A percentile compares a stretch with the other conserved stretches of the same genome.
Conservation (phyloP, 441 rosid species). For the Sinapis alba region DNA sequence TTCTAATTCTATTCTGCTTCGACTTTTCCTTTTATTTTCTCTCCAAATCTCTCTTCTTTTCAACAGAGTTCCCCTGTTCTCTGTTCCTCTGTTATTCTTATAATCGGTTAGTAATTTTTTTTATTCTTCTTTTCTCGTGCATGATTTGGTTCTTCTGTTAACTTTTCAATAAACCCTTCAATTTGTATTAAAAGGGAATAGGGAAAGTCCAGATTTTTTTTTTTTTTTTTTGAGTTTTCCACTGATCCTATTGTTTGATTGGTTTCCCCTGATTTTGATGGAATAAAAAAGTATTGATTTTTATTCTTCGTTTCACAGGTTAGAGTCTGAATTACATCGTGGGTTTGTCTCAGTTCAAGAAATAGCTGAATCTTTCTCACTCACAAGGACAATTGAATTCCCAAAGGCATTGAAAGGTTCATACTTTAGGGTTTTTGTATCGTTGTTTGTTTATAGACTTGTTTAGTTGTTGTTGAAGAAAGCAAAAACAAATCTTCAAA, state of each 20-base stretch:
- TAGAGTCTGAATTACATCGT: constrained; percentile 1
- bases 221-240: neutral
- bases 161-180: neutral
- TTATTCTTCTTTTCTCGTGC: neutral
- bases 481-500: neutral
- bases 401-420: constrained; percentile 3
- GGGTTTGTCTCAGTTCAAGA: constrained; percentile 14
- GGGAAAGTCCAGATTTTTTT: neutral
- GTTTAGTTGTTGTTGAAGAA: neutral
- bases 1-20: neutral
- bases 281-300: neutral
- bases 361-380: constrained; percentile 3
- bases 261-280: neutral
- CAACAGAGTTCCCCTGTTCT: neutral
- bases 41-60: neutral
- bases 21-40: constrained; percentile 11
- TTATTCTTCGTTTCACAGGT: constrained; percentile 6
- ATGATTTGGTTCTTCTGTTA: neutral
- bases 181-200: neutral
- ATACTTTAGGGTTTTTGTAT: neutral
- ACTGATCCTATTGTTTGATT: constrained; percentile 15
- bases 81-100: constrained; percentile 11
- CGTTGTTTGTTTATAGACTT: too few relatives aligned
- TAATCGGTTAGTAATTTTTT: constrained; percentile 34
- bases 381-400: neutral